Percentiles rank a stretch among this genome's conserved stretches.
phyloP scores from a whole-genome alignment of 306 rosid genomes.

The Vigna hirtella region DNA sequence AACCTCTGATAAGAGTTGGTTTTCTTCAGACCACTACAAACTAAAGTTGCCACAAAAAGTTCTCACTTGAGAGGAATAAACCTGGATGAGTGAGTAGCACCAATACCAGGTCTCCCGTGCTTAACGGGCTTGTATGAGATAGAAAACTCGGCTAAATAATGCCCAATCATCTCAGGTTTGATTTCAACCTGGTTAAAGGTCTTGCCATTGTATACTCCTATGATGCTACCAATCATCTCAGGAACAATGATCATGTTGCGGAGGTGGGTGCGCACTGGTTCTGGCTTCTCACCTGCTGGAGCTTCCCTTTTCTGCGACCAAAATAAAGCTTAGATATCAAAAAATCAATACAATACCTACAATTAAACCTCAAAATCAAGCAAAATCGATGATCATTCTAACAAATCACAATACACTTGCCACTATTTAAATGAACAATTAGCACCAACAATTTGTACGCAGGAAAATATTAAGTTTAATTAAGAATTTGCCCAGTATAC shows the following conservation, averaged over 20 bases:
- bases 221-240: slow-evolving; percentile 90
- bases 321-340: too few relatives aligned
- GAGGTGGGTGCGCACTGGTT: slow-evolving; percentile 90
- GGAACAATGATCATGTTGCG: slow-evolving; percentile 94
- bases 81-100: slow-evolving; percentile 99
- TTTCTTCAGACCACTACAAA: slow-evolving; percentile 35
- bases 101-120: slow-evolving; percentile 98
- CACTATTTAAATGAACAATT: neutral
- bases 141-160: slow-evolving; percentile 91
- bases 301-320: slow-evolving; percentile 84
- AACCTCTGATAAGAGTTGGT: slow-evolving; percentile 49
- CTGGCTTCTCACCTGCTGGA: slow-evolving; percentile 92
- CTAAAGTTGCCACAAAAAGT: slow-evolving; percentile 33
- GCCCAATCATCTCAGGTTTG: slow-evolving; percentile 93
- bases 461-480: too few relatives aligned
- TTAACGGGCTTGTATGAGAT: slow-evolving; percentile 96
- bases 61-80: slow-evolving; percentile 94
- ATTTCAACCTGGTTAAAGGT: slow-evolving; percentile 94
- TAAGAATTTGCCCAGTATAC: too few relatives aligned
- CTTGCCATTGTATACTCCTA: slow-evolving; percentile 95
- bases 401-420: neutral
- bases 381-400: neutral
- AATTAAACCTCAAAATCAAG: neutral
- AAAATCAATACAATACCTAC: neutral
- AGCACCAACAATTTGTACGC: neutral